Percentiles rank a stretch among this genome's conserved stretches.
phyloP scores from a whole-genome alignment of 2,329 filamentous ascomycete species.

The Penicillium sp. region DNA sequence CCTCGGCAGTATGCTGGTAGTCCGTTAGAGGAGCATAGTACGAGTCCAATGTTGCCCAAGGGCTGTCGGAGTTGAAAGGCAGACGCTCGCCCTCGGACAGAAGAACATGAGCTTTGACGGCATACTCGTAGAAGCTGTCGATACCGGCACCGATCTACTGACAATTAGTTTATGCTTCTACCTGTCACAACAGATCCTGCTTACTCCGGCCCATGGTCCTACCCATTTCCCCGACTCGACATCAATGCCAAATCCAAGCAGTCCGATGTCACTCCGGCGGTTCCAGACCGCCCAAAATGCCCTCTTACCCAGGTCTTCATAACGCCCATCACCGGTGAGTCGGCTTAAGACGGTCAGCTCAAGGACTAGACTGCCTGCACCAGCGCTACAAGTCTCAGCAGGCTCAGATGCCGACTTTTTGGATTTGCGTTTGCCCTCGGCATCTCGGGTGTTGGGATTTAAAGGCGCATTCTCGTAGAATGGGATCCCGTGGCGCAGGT shows the following conservation, averaged over 20 bases:
- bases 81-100: slow-evolving; percentile 67
- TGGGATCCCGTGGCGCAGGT: slow-evolving; percentile 83
- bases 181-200: slow-evolving; percentile 2
- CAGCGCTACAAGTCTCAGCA: slow-evolving; percentile 94
- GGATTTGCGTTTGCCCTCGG: slow-evolving; percentile 13
- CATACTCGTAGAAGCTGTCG: slow-evolving; percentile 98
- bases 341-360: slow-evolving; percentile 91
- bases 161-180: slow-evolving; percentile 8
- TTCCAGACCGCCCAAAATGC: slow-evolving; percentile 99
- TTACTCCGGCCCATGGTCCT: slow-evolving; percentile 72
- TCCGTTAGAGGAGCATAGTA: slow-evolving; percentile 64
- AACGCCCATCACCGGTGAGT: slow-evolving; percentile 80
- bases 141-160: slow-evolving; percentile 80
- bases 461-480: slow-evolving; percentile 87
- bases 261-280: slow-evolving; percentile 75
- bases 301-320: slow-evolving; percentile 82
- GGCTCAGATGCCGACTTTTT: slow-evolving; percentile 57
- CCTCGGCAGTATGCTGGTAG: slow-evolving; percentile 68
- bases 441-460: slow-evolving; percentile 51
- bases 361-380: slow-evolving; percentile 89
- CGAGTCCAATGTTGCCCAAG: slow-evolving; percentile 56
- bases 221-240: slow-evolving; percentile 89
- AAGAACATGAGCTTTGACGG: slow-evolving; percentile 87
- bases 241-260: slow-evolving; percentile 90
- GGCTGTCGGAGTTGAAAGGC: slow-evolving; percentile 36